phyloP scores from a whole-genome alignment of 2,329 filamentous ascomycete species.

The Aspergillus melleus region DNA sequence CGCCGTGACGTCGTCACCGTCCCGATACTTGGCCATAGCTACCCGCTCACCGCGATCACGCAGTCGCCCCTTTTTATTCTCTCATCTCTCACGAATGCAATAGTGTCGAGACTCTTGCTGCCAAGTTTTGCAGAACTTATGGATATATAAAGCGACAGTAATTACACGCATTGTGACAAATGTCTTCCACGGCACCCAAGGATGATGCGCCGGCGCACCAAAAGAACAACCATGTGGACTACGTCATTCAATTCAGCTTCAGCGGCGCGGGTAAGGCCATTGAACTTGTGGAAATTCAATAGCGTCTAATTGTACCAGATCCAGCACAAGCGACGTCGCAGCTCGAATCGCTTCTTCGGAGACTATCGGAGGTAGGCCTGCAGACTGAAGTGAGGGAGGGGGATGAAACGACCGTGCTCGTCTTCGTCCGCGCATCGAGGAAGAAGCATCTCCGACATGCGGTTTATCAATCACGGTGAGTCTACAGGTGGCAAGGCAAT shows the following conservation, averaged over 20 bases:
- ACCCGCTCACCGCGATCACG: background rate
- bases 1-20: constrained; percentile 4
- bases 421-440: constrained; percentile 76
- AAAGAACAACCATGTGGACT: constrained; percentile 74
- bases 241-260: constrained; percentile 80
- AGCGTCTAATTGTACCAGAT: constrained; percentile 49
- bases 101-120: background rate
- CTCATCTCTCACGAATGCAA: background rate
- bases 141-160: background rate
- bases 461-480: constrained; percentile 75
- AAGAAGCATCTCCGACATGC: constrained; percentile 76
- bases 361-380: constrained; percentile 75
- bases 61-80: background rate
- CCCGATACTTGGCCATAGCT: background rate
- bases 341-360: constrained; percentile 76
- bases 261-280: constrained; percentile 60
- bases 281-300: background rate
- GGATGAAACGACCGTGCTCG: constrained; percentile 70
- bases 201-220: constrained; percentile 10
- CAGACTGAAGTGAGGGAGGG: constrained; percentile 84
- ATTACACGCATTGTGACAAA: constrained; percentile 8
- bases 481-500: background rate
- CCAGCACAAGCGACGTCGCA: constrained; percentile 68
- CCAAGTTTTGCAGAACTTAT: background rate
- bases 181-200: constrained; percentile 30